phyloP scores from a whole-genome alignment of 768 basidiomycete species.

The Termitomyces sp. region DNA sequence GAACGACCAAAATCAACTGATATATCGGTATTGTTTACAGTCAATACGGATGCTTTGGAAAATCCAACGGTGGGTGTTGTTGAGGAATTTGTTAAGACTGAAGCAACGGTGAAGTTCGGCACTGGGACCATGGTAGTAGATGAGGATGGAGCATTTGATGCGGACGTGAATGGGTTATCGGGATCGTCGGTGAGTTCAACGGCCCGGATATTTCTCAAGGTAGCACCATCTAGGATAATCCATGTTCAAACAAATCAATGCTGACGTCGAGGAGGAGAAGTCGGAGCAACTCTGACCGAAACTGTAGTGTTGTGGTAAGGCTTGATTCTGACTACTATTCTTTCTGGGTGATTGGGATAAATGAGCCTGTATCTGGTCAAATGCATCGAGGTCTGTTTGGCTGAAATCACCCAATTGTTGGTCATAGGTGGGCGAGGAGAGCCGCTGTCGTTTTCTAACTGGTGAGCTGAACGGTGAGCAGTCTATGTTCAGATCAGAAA shows the following conservation, averaged over 20 bases:
- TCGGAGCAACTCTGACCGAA: constrained; percentile 1
- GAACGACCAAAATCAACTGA: constrained; percentile 22
- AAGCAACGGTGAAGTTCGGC: constrained; percentile 10
- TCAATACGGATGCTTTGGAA: constrained; percentile 23
- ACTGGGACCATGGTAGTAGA: constrained; percentile 8
- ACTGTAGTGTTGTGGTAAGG: background rate
- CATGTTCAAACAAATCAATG: background rate
- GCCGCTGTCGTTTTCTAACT: constrained; percentile 51
- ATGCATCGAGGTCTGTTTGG: constrained; percentile 48
- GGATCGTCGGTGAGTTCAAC: constrained; percentile 26
- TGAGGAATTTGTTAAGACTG: constrained; percentile 3
- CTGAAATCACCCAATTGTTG: constrained; percentile 43
- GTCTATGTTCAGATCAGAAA: constrained; percentile 7
- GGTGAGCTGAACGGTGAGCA: constrained; percentile 35
- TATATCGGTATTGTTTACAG: constrained; percentile 3
- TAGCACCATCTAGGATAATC: background rate
- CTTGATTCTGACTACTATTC: constrained; percentile 1
- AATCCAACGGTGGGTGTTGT: constrained; percentile 11
- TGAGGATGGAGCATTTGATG: background rate
- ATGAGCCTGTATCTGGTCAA: constrained; percentile 49
- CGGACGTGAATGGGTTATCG: constrained; percentile 35
- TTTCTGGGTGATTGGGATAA: constrained; percentile 9
- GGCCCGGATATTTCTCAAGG: background rate
- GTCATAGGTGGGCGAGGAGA: constrained; percentile 65
- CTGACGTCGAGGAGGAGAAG: too few relatives aligned